A percentile compares a stretch with the other conserved stretches of the same genome.
Conservation (phyloP, 2,329 filamentous ascomycete species). For the Dendrostoma leiphaemia region DNA sequence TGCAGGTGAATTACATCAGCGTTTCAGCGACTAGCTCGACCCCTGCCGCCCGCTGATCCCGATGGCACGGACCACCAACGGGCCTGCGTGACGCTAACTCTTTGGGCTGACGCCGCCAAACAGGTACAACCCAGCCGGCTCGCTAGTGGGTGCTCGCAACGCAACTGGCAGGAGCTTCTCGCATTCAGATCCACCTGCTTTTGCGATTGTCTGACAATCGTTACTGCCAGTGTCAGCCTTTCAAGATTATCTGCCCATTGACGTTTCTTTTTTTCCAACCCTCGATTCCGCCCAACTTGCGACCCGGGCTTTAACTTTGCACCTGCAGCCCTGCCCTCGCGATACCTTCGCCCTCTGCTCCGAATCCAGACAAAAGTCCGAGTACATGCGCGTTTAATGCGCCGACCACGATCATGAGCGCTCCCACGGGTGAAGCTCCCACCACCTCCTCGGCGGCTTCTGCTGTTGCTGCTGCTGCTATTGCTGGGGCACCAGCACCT, state of each 20-base stretch:
- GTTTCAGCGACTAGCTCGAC: background rate
- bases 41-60: background rate
- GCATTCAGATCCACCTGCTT: background rate
- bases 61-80: background rate
- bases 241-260: background rate
- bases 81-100: background rate
- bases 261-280: background rate
- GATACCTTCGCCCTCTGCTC: background rate
- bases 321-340: background rate
- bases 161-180: background rate
- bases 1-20: background rate
- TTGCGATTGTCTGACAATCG: background rate
- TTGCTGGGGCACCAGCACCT: conserved; percentile 6
- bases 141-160: too few species aligned
- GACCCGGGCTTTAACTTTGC: too few species aligned
- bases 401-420: conserved; percentile 18
- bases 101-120: background rate
- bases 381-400: conserved; percentile 17
- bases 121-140: background rate
- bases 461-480: conserved; percentile 9
- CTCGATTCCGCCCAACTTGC: background rate
- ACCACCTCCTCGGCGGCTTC: conserved; percentile 10
- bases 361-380: background rate
- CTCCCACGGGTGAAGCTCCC: conserved; percentile 17
- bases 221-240: background rate